Percentiles rank a stretch among this genome's conserved stretches.
Conservation (phyloP, 108 stramenopile species). For the Thalassiosira profunda region DNA sequence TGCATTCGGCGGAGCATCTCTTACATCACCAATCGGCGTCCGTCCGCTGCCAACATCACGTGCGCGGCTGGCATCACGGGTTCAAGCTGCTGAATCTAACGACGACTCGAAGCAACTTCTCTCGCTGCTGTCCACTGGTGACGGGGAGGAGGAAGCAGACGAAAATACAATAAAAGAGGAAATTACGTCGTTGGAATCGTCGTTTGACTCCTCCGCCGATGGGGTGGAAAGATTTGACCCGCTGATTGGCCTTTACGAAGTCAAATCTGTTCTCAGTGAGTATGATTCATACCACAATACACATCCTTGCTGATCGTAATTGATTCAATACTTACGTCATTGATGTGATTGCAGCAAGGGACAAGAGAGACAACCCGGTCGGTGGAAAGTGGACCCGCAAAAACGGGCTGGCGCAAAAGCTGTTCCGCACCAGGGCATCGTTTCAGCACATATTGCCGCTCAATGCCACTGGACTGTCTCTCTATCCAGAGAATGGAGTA, state of each 20-base stretch:
- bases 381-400: slow-evolving; percentile 85
- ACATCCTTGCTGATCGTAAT: too few relatives aligned
- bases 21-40: too few relatives aligned
- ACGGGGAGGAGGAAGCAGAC: too few relatives aligned
- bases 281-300: too few relatives aligned
- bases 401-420: slow-evolving; percentile 47
- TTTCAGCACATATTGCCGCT: slow-evolving; percentile 71
- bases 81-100: too few relatives aligned
- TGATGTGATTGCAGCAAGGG: too few relatives aligned
- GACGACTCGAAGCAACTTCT: too few relatives aligned
- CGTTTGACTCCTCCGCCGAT: not conserved
- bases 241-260: slow-evolving; percentile 71
- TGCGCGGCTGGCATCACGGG: too few relatives aligned
- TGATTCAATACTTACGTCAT: too few relatives aligned
- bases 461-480: slow-evolving; percentile 36
- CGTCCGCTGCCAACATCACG: too few relatives aligned
- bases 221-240: slow-evolving; percentile 41
- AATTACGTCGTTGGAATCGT: slow-evolving; percentile 10
- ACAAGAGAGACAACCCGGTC: slow-evolving; percentile 69
- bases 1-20: too few relatives aligned
- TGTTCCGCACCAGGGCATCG: slow-evolving; percentile 50
- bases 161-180: not conserved
- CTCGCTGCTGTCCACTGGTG: too few relatives aligned
- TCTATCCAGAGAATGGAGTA: slow-evolving; percentile 10
- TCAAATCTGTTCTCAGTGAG: slow-evolving; percentile 51